A percentile compares a stretch with the other conserved stretches of the same genome.
These are phyloP conservation scores for Teunomyces gatunensis DNA, from an alignment of 805 yeast genomes.

Conservation along the genomic window DNA sequence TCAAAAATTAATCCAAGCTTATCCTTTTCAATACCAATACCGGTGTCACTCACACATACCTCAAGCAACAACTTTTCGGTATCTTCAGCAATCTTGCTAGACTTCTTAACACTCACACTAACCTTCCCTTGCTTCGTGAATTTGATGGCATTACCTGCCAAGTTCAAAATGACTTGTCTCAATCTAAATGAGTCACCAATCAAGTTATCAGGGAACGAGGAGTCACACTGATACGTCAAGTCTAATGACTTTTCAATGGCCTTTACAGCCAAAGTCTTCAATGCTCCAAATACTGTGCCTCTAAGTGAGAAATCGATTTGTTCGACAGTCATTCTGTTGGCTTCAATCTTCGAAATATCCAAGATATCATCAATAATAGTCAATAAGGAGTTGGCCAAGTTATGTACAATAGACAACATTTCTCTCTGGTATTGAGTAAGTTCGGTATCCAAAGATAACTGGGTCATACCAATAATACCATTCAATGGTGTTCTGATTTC, in stretches of 20 bases:
- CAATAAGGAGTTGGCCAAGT: constrained; percentile 77
- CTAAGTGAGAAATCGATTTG: constrained; percentile 82
- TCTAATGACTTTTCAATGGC: constrained; percentile 85
- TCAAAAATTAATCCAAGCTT: constrained; percentile 83
- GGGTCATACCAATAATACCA: constrained; percentile 93
- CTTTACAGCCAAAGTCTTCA: constrained; percentile 84
- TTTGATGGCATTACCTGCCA: constrained; percentile 88
- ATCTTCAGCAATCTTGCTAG: constrained; percentile 31
- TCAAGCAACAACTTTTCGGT: constrained; percentile 55
- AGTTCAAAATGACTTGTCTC: constrained; percentile 80
- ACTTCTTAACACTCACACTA: constrained; percentile 67
- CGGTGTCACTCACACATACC: constrained; percentile 86
- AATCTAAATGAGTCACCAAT: constrained; percentile 88
- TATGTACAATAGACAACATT: constrained; percentile 86
- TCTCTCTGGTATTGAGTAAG: constrained; percentile 89
- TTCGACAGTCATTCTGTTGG: constrained; percentile 90
- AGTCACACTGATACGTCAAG: constrained; percentile 76
- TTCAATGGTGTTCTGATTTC: constrained; percentile 91
- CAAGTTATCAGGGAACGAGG: constrained; percentile 81
- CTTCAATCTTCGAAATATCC: constrained; percentile 91
- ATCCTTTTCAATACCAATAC: constrained; percentile 85
- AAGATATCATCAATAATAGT: constrained; percentile 87
- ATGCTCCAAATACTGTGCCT: constrained; percentile 86
- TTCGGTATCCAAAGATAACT: constrained; percentile 82
- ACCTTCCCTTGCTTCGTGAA: constrained; percentile 84